A percentile compares a stretch with the other conserved stretches of the same genome.
Evolutionary conservation across 2,329 filamentous ascomycete species (phyloP).

Genomic region (Stylonectria norvegica): DNA sequence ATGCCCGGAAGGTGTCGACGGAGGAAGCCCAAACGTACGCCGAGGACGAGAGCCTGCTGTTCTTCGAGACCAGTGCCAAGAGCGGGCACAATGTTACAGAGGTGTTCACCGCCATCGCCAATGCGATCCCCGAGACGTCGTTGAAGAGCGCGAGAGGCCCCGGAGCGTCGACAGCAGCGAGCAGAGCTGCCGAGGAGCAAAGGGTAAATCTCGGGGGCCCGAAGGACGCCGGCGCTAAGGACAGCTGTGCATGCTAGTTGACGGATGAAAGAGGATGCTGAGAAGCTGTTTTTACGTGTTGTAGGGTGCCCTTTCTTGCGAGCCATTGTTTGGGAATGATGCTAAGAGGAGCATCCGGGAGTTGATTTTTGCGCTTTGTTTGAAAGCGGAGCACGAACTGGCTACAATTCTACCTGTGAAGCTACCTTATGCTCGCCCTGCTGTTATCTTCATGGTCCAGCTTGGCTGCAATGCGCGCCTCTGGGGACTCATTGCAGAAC

Average conservation of each 20-base stretch:
- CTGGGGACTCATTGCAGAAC: too few relatives aligned
- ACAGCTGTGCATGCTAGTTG: conserved; percentile 79
- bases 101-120: conserved; percentile 97
- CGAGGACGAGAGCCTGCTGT: conserved; percentile 88
- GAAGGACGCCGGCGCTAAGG: conserved; percentile 73
- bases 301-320: conserved; percentile 27
- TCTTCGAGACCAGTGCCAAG: conserved; percentile 98
- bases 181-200: conserved; percentile 62
- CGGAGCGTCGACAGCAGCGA: conserved; percentile 58
- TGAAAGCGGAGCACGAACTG: conserved; percentile 16
- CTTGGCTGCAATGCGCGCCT: too few relatives aligned
- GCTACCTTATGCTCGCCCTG: too few relatives aligned
- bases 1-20: conserved; percentile 85
- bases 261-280: conserved; percentile 3
- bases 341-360: conserved; percentile 27
- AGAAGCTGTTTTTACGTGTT: conserved; percentile 21
- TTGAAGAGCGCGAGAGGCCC: conserved; percentile 82
- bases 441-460: too few relatives aligned
- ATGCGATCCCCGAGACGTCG: conserved; percentile 95
- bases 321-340: conserved; percentile 27
- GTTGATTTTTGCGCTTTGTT: conserved; percentile 24
- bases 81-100: conserved; percentile 90
- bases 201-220: conserved; percentile 80
- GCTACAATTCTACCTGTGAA: conserved; percentile 12
- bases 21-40: conserved; percentile 90